These are phyloP conservation scores for Fusarium compactum DNA, from an alignment of 2,329 filamentous ascomycete genomes.

Conservation along the genomic window DNA sequence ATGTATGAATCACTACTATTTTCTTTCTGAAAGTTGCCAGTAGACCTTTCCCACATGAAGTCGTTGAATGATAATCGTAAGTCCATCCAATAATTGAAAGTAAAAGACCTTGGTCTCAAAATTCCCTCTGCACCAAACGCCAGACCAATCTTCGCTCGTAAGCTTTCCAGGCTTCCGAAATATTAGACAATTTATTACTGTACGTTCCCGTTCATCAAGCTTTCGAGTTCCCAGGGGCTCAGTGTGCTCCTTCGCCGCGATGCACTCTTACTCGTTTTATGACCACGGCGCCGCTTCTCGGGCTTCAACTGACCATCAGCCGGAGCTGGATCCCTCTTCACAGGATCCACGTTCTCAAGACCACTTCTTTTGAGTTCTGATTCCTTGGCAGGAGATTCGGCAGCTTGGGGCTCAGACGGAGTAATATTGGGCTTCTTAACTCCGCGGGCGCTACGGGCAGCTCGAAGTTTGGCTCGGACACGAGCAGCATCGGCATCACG, in stretches of 20 bases:
- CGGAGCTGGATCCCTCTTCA: constrained; percentile 49
- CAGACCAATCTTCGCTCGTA: constrained; percentile 33
- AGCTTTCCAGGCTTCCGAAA: constrained; percentile 34
- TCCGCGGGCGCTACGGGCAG: constrained; percentile 58
- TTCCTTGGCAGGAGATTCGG: constrained; percentile 10
- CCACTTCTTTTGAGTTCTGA: constrained; percentile 16
- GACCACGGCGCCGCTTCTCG: constrained; percentile 64
- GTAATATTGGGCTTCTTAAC: constrained; percentile 49
- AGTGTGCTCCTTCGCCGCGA: constrained; percentile 79
- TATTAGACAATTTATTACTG: constrained; percentile 49
- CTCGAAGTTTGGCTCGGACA: constrained; percentile 71
- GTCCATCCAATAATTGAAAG: neutral
- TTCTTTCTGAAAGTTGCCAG: neutral
- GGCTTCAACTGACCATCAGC: constrained; percentile 45
- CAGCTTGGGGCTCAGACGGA: constrained; percentile 31
- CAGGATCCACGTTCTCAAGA: constrained; percentile 51
- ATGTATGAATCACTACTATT: constrained; percentile 11
- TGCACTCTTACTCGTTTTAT: constrained; percentile 65
- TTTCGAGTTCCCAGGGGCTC: constrained; percentile 79
- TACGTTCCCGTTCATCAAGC: constrained; percentile 66
- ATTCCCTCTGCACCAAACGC: constrained; percentile 42
- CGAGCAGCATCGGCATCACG: constrained; percentile 73
- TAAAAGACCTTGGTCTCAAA: neutral
- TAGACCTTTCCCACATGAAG: constrained; percentile 5
- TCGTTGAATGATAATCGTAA: neutral